Conservation (phyloP, 805 yeast species). For the Groenewaldozyma tartarivorans region DNA sequence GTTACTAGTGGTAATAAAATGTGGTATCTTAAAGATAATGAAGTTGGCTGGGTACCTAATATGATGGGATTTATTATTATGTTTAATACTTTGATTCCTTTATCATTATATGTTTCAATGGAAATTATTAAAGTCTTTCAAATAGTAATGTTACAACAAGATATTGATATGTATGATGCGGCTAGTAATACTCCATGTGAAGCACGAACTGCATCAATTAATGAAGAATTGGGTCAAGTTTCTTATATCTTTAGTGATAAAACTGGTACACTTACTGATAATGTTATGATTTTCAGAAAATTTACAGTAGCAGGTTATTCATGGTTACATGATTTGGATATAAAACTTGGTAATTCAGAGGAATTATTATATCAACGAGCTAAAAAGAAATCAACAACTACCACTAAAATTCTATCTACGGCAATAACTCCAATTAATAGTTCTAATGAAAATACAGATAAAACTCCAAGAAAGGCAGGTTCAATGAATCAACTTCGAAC, state of each 20-base stretch:
- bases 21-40: constrained; percentile 70
- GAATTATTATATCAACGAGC: constrained; percentile 1
- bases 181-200: constrained; percentile 85
- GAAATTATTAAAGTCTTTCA: constrained; percentile 91
- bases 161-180: constrained; percentile 87
- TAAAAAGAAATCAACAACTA: background rate
- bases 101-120: constrained; percentile 91
- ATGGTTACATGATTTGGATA: constrained; percentile 74
- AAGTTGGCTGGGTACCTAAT: constrained; percentile 80
- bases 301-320: constrained; percentile 80
- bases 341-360: constrained; percentile 27
- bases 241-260: constrained; percentile 92
- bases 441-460: background rate
- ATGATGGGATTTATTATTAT: constrained; percentile 94
- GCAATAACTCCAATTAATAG: too few species aligned
- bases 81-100: constrained; percentile 93
- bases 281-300: constrained; percentile 84
- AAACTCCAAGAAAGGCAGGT: background rate
- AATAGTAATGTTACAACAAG: constrained; percentile 71
- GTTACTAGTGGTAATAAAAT: constrained; percentile 32
- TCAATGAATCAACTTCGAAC: too few species aligned
- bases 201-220: constrained; percentile 87
- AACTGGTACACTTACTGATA: constrained; percentile 95
- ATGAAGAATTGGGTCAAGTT: constrained; percentile 96
- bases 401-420: too few species aligned